Percentiles rank a stretch among this genome's conserved stretches.
Conservation (phyloP, 2,329 filamentous ascomycete species). For the Ophiosphaerella narmari region DNA sequence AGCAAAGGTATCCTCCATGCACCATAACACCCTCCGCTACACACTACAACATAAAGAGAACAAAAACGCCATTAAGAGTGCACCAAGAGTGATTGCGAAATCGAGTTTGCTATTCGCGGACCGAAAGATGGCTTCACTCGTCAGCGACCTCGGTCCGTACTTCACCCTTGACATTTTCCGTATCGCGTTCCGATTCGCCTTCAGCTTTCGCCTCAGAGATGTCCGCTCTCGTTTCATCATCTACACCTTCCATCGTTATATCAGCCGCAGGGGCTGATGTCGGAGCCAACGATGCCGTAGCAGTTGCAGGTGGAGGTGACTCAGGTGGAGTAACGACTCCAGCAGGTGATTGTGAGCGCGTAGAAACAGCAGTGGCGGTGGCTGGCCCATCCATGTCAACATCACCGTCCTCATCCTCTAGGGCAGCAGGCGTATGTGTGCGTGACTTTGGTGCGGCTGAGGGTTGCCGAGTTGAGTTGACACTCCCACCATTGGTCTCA, state of each 20-base stretch:
- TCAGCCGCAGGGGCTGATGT: constrained; percentile 28
- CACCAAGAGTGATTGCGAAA: too few relatives aligned
- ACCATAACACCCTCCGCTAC: constrained; percentile 17
- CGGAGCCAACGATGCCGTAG: constrained; percentile 18
- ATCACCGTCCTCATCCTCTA: constrained; percentile 42
- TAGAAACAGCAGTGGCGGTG: constrained; percentile 15
- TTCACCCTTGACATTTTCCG: constrained; percentile 39
- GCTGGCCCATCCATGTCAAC: constrained; percentile 42
- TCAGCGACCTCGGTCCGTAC: constrained; percentile 35
- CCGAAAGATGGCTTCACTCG: constrained; percentile 19
- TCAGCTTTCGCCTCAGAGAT: constrained; percentile 28
- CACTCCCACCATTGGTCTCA: constrained; percentile 40
- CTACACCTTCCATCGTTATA: constrained; percentile 38
- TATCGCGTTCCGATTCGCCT: constrained; percentile 32
- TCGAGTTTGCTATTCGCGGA: constrained; percentile 6
- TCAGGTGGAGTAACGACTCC: constrained; percentile 44
- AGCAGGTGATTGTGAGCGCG: constrained; percentile 35
- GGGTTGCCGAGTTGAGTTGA: constrained; percentile 31
- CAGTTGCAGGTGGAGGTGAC: constrained; percentile 30
- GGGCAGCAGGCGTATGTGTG: constrained; percentile 33
- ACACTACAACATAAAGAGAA: not conserved
- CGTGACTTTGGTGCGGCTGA: constrained; percentile 30
- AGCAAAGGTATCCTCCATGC: constrained; percentile 22
- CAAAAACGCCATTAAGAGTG: not conserved
- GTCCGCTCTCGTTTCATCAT: constrained; percentile 23